A percentile compares a stretch with the other conserved stretches of the same genome.
These are phyloP conservation scores for Schwanniomyces occidentalis DNA, from an alignment of 805 yeast species.

Conservation along the genomic window DNA sequence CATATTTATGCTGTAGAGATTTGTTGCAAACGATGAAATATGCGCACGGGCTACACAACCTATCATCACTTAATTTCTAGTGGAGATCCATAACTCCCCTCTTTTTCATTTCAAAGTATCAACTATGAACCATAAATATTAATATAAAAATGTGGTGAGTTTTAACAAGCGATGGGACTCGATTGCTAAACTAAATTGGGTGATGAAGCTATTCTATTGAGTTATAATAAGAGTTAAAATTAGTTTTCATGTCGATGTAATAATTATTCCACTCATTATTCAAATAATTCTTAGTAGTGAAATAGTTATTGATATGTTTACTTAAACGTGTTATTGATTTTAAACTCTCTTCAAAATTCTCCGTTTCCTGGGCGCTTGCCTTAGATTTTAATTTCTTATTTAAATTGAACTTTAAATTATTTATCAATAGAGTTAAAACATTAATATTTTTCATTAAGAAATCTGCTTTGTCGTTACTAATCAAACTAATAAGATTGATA, in stretches of 20 bases:
- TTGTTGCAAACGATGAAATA: constrained; percentile 4
- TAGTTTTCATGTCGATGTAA: constrained; percentile 8
- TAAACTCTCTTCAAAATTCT: constrained; percentile 50
- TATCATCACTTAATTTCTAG: constrained; percentile 1
- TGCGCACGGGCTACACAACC: constrained; percentile 2
- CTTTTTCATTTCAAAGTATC: no score
- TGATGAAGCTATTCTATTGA: no score
- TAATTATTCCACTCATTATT: constrained; percentile 9
- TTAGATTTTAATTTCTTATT: constrained; percentile 54
- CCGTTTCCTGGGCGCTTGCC: constrained; percentile 69
- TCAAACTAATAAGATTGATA: constrained; percentile 38
- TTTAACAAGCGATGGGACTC: no score
- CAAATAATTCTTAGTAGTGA: constrained; percentile 6
- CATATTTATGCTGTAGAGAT: no score
- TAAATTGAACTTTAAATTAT: constrained; percentile 36
- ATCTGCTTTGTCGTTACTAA: constrained; percentile 31
- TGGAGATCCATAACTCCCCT: background rate
- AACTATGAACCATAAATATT: no score
- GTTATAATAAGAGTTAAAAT: no score
- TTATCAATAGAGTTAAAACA: constrained; percentile 11
- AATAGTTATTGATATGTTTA: constrained; percentile 19
- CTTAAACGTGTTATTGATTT: constrained; percentile 31
- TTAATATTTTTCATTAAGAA: constrained; percentile 14
- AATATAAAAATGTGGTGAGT: no score
- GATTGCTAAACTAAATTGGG: no score